Conservation (phyloP, 345 rosid species). For the Pistacia atlantica region DNA sequence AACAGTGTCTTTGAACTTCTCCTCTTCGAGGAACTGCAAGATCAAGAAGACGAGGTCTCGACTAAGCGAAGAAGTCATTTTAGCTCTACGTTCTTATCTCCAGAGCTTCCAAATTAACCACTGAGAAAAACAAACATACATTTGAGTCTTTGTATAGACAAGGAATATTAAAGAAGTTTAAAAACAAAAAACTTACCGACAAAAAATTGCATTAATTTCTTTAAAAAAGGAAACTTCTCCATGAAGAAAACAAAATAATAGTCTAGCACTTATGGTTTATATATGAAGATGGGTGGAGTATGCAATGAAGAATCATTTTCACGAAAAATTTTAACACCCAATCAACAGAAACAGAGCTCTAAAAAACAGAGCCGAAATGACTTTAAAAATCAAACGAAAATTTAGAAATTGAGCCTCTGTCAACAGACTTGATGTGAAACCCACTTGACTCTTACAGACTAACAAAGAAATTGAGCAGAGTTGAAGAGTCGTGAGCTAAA, state of each 20-base stretch:
- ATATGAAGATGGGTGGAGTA: not conserved
- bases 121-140: not conserved
- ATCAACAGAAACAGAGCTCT: not conserved
- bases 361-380: conserved; percentile 4
- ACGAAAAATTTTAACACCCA: not conserved
- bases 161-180: not conserved
- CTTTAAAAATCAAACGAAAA: not conserved
- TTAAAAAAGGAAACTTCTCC: not conserved
- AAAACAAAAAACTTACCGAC: not conserved
- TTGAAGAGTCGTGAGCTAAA: not conserved
- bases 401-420: not conserved
- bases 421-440: not conserved
- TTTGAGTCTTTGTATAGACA: not conserved
- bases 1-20: conserved; percentile 39
- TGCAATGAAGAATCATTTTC: not conserved
- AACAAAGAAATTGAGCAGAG: not conserved
- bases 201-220: not conserved
- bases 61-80: conserved; percentile 36
- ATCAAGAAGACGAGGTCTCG: conserved; percentile 46
- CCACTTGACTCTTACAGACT: not conserved
- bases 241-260: not conserved
- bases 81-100: conserved; percentile 19
- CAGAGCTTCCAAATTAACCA: conserved; percentile 9
- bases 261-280: not conserved
- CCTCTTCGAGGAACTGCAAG: conserved; percentile 48